Evolutionary conservation across 2,329 filamentous ascomycete genomes (phyloP), one percentile per base, ranked within the genome.

Genomic region (Ophiostoma novo-ulmi): DNA sequence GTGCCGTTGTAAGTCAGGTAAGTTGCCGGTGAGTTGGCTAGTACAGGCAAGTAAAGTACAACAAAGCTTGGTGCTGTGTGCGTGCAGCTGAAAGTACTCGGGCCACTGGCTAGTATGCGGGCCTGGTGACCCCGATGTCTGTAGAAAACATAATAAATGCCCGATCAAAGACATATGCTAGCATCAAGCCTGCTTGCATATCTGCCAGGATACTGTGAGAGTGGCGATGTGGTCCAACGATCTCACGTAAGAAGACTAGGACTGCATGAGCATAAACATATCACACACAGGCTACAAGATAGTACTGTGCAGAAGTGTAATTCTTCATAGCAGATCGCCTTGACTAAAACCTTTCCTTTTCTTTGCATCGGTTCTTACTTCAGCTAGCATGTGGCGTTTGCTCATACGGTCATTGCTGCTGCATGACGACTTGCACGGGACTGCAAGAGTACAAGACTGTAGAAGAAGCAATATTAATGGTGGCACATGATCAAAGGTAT

Each of bases 81-180:
- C 3, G 10, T 13, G 52, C 22, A 58, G 10, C 11, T 13, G 22
- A 26, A 58, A 26, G 52, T 58, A 58, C 8, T 22, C 22, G 3
- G n/a, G 52, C 10, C 52, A 58, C 52, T 58, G 22, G 22, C n/a
- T 26, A 22, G n/a, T 58, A 22, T 58, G 52, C 52, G 52, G 52
- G 52, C 52, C 52, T 58, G 52, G 31, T 26, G 52, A 26, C 52
- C 22, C 52, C 8, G 52, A 58, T 58, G n/a, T 58, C 8, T 26
- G 22, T 26, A 14, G 52, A 31, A 14, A 14, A 11, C 52, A 58
- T 13, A 14, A 58, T 13, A 58, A 58, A 58, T 58, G 11, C 52
- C 52, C 52, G 52, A 58, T 58, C 52, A 58, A 58, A 58, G 52
- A 58, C 52, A 58, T 48, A 48, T 48, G 44, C 44, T 20, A 7